Conservation (phyloP, 371 early-diverging fungal species). For the Fennellomyces sp. region DNA sequence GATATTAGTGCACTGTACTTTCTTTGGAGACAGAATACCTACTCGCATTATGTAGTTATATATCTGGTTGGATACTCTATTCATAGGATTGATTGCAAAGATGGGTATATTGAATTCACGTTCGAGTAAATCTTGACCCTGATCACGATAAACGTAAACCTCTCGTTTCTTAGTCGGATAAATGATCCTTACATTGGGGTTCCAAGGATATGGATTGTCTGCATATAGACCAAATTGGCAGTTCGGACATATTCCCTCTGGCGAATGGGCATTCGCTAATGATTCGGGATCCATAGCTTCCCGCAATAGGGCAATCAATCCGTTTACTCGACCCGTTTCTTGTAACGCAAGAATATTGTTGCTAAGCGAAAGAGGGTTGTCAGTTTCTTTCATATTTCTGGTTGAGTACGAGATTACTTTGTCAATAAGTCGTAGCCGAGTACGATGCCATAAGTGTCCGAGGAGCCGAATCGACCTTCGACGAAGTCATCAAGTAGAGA, state of each 20-base stretch:
- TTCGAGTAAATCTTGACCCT: constrained; percentile 65
- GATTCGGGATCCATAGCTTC: not conserved
- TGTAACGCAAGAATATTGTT: constrained; percentile 24
- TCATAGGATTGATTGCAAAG: constrained; percentile 61
- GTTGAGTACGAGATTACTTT: too few relatives aligned
- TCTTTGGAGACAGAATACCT: too few relatives aligned
- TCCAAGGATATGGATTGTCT: constrained; percentile 66
- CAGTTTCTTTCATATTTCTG: too few relatives aligned
- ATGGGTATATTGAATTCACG: constrained; percentile 67
- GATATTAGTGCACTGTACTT: too few relatives aligned
- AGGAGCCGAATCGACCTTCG: constrained; percentile 11
- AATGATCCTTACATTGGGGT: constrained; percentile 50
- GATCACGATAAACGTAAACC: too few relatives aligned
- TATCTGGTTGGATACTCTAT: constrained; percentile 32
- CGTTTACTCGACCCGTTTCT: constrained; percentile 19
- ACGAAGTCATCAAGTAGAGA: constrained; percentile 55
- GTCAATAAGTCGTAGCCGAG: constrained; percentile 65
- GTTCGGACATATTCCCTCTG: constrained; percentile 72
- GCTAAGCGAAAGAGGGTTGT: too few relatives aligned
- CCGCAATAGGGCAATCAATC: constrained; percentile 27
- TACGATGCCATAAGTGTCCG: constrained; percentile 57
- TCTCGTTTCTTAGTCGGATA: not conserved
- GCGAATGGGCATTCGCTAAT: constrained; percentile 39
- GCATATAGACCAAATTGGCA: constrained; percentile 75
- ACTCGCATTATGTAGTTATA: constrained; percentile 38